Base-by-base conservation (phyloP, 441 rosid species). In the Manihot esculenta region DNA sequence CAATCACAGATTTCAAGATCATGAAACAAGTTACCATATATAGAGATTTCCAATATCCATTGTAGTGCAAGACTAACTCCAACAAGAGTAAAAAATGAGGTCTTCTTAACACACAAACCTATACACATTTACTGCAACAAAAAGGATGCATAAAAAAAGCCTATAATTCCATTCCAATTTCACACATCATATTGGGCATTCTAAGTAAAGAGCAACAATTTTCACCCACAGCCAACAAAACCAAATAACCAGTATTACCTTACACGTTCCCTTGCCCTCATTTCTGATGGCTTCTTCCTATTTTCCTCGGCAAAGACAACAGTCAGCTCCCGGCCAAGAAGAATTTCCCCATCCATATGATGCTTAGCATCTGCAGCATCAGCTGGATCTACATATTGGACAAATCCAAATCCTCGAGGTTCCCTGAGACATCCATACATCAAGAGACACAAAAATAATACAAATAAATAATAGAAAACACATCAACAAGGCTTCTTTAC, bases 231-330 rank as follows among this genome's bases (percentile, higher is more conserved):
- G 77, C 62, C 71, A 69, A 45, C 51, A 64, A 3, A 66, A 58
- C 42, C 57, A 65, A 69, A 64, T 61, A 68, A 24, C 18, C 35
- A 79, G 35, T 56, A 71, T 76, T 57, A 89, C 98, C 97, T 88
- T 71, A 55, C 18, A 7, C 78, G 87, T 54, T 88, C 94, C 76
- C 94, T 87, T 56, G 82, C 80, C 80, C 98, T 76, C 83, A 79
- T 79, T 73, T 79, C 83, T 64, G 83, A 53, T 21, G 80, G 83
- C 47, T 76, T 76, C 68, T 79, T 79, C 77, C 83, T 76, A 63
- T 79, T 76, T 73, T 79, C 83, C 69, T 72, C 78, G 0, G 83
- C 83, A 70, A 76, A 79, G 2, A 79, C 75, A 61, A 79, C 78
- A 5, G 83, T 76, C 5, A 79, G 71, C 61, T 79, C 80, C 48